A percentile compares a stretch with the other conserved stretches of the same genome.
Conservation (phyloP, 495 filamentous ascomycete genomes). For the Baudoinia panamericana region DNA sequence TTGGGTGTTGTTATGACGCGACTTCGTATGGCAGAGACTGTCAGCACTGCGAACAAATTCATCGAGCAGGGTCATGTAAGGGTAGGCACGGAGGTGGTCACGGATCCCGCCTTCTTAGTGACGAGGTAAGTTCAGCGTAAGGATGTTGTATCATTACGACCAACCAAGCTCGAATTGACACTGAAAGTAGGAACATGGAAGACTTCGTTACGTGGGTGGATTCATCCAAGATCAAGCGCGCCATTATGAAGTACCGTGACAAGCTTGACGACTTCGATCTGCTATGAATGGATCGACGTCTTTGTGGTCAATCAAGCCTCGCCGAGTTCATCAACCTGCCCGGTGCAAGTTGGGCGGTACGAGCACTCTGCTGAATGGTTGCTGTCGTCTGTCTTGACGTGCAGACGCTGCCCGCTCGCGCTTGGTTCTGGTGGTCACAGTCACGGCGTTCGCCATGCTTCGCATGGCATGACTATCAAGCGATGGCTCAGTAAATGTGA, state of each 20-base stretch:
- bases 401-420: too few relatives aligned
- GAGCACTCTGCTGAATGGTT: too few relatives aligned
- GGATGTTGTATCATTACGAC: slow-evolving; percentile 1
- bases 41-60: slow-evolving; percentile 67
- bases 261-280: slow-evolving; percentile 96
- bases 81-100: slow-evolving; percentile 82
- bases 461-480: too few relatives aligned
- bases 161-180: slow-evolving; percentile 9
- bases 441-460: too few relatives aligned
- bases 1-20: slow-evolving; percentile 81
- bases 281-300: too few relatives aligned
- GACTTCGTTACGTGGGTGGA: slow-evolving; percentile 97
- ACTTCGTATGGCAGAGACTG: slow-evolving; percentile 75
- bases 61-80: slow-evolving; percentile 94
- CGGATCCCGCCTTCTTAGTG: slow-evolving; percentile 67
- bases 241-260: slow-evolving; percentile 83
- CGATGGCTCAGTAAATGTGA: too few relatives aligned
- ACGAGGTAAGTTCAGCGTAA: slow-evolving; percentile 34
- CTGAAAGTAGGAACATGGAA: slow-evolving; percentile 60
- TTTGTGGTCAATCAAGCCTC: too few relatives aligned
- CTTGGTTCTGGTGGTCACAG: too few relatives aligned
- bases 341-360: too few relatives aligned
- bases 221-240: slow-evolving; percentile 90
- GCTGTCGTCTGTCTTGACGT: too few relatives aligned
- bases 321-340: too few relatives aligned